Percentiles rank a stretch among this genome's conserved stretches.
phyloP scores from a whole-genome alignment of 2,329 filamentous ascomycete genomes.

The Colletotrichum sp. region DNA sequence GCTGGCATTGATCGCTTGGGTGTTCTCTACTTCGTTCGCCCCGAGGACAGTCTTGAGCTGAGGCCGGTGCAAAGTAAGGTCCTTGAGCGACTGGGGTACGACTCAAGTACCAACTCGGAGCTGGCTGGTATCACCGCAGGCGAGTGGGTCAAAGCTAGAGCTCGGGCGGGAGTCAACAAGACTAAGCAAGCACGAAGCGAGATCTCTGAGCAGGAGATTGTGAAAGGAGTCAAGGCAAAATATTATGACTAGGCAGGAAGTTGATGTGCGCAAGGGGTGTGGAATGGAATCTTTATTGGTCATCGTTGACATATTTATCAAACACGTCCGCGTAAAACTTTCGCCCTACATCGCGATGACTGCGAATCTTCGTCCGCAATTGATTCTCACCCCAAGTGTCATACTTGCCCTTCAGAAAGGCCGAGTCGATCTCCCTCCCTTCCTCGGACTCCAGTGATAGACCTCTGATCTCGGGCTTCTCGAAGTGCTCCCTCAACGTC shows the following conservation, averaged over 20 bases:
- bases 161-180: slow-evolving; percentile 21
- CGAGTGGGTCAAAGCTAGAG: slow-evolving; percentile 38
- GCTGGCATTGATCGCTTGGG: slow-evolving; percentile 50
- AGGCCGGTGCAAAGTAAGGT: slow-evolving; percentile 33
- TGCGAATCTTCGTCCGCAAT: slow-evolving; percentile 57
- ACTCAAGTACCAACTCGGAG: slow-evolving; percentile 23
- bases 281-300: background rate
- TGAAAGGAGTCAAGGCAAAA: slow-evolving; percentile 34
- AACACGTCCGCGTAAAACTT: slow-evolving; percentile 52
- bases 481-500: slow-evolving; percentile 42
- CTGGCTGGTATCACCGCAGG: slow-evolving; percentile 35
- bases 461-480: background rate
- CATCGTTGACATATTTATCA: slow-evolving; percentile 50
- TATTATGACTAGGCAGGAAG: slow-evolving; percentile 31
- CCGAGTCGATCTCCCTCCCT: slow-evolving; percentile 46
- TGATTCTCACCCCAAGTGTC: slow-evolving; percentile 61
- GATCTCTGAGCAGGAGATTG: slow-evolving; percentile 29
- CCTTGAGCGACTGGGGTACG: slow-evolving; percentile 34
- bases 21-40: slow-evolving; percentile 45
- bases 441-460: slow-evolving; percentile 35
- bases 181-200: slow-evolving; percentile 28
- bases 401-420: slow-evolving; percentile 53
- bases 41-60: slow-evolving; percentile 36
- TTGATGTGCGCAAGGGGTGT: accelerated
- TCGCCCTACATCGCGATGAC: slow-evolving; percentile 51